These are phyloP conservation scores for Pyrrhoderma lamaoense DNA, from an alignment of 1,284 basidiomycete genomes.

Conservation along the genomic window DNA sequence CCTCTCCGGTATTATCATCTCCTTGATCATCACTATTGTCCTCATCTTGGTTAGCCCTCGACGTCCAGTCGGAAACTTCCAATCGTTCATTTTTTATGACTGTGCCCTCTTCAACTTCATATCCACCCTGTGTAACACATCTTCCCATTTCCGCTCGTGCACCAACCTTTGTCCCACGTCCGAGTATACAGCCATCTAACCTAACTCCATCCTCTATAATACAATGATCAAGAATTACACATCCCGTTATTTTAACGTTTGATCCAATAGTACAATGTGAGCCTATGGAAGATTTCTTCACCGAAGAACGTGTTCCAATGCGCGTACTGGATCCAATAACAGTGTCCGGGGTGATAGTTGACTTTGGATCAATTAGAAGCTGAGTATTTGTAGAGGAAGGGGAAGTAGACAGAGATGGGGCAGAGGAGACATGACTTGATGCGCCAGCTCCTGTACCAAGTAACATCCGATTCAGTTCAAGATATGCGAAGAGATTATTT, in stretches of 20 bases:
- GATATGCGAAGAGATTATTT: constrained; percentile 77
- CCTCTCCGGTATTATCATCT: neutral
- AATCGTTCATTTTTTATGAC: constrained; percentile 58
- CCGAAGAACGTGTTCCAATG: constrained; percentile 75
- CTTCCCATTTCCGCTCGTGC: constrained; percentile 71
- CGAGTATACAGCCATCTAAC: constrained; percentile 84
- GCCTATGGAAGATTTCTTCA: constrained; percentile 88
- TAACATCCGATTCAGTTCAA: constrained; percentile 71
- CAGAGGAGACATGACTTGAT: constrained; percentile 24
- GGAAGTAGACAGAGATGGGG: constrained; percentile 34
- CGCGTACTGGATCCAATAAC: constrained; percentile 77
- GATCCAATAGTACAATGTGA: constrained; percentile 85
- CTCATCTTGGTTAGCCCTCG: constrained; percentile 28
- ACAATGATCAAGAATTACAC: constrained; percentile 87
- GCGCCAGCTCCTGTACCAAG: constrained; percentile 42
- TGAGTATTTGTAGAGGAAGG: constrained; percentile 24
- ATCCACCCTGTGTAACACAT: constrained; percentile 86
- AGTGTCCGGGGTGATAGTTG: constrained; percentile 82
- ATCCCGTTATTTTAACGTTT: constrained; percentile 80
- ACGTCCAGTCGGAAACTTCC: constrained; percentile 55
- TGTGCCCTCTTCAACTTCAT: constrained; percentile 67
- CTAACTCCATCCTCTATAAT: constrained; percentile 86
- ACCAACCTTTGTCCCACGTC: constrained; percentile 76
- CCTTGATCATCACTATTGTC: constrained; percentile 26
- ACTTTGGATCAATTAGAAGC: constrained; percentile 64